These are phyloP conservation scores for Ogataea degrootiae DNA, from an alignment of 805 yeast species.

Conservation along the genomic window DNA sequence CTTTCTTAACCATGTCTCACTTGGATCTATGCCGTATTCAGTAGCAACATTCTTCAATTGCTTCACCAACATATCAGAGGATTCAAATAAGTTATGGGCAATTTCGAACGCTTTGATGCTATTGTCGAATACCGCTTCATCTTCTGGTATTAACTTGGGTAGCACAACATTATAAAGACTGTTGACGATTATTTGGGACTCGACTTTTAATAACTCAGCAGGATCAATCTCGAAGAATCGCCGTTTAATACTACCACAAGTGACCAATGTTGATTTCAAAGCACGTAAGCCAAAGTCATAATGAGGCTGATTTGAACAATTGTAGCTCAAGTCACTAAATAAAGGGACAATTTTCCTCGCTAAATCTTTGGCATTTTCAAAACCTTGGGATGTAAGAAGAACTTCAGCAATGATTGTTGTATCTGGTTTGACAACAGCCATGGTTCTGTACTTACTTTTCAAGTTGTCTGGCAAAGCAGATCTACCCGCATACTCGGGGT, in stretches of 20 bases:
- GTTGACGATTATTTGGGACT: slow-evolving; percentile 36
- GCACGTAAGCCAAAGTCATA: slow-evolving; percentile 91
- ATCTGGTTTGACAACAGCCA: slow-evolving; percentile 74
- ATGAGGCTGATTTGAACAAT: slow-evolving; percentile 55
- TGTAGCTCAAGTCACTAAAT: slow-evolving; percentile 39
- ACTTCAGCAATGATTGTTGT: slow-evolving; percentile 62
- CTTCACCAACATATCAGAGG: slow-evolving; percentile 22
- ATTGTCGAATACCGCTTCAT: slow-evolving; percentile 38
- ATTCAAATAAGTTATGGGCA: background rate
- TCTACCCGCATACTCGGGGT: slow-evolving; percentile 85
- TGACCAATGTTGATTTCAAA: slow-evolving; percentile 58
- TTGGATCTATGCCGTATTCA: slow-evolving; percentile 28
- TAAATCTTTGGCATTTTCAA: slow-evolving; percentile 39
- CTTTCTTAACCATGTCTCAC: slow-evolving; percentile 47
- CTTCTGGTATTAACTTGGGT: slow-evolving; percentile 61
- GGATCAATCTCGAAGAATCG: background rate
- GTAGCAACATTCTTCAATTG: slow-evolving; percentile 27
- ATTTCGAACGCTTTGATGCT: slow-evolving; percentile 25
- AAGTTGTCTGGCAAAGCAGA: slow-evolving; percentile 79
- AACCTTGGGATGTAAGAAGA: slow-evolving; percentile 70
- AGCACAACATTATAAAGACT: slow-evolving; percentile 58
- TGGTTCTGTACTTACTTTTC: slow-evolving; percentile 69
- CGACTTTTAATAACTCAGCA: slow-evolving; percentile 12
- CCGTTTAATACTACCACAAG: slow-evolving; percentile 45
- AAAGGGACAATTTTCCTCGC: slow-evolving; percentile 51